Evolutionary conservation across 305 asterid species (phyloP), one percentile per base, ranked within the genome.

Genomic region (Stenogyne calaminthoides): DNA sequence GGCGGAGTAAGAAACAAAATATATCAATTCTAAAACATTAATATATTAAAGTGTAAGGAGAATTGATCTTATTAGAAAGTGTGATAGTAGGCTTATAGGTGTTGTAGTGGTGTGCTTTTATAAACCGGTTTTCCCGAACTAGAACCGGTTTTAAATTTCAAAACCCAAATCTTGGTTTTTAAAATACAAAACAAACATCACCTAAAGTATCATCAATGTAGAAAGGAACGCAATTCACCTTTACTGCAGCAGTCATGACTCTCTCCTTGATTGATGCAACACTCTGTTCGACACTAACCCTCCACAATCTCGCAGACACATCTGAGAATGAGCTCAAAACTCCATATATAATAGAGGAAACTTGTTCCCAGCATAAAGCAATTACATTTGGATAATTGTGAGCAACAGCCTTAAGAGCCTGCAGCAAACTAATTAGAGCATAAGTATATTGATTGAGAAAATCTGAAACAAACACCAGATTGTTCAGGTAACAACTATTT

Each of bases 321-420:
- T 84, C 97, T 5, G 78, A 70, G 73, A 81, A 79, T 72, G 73
- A 75, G 60, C 83, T 88, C 74, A 94, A 72, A 77, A 85, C 76
- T 72, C 80, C 77, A 67, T 72, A 80, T 68, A 82, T 80, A 62
- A 81, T 72, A 64, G 91, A 81, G 25, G 98, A 91, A 58, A 88
- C 68, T 76, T 82, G 85, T 73, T 86, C 88, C 98, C 97, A 94
- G 79, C 92, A 88, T 68, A 86, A 69, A 78, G 85, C 80, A 77
- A 86, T 80, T 78, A 82, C 86, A 70, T 83, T 85, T 62, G 97
- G 98, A 80, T 91, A 92, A 85, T 88, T 94, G 83, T 94, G 98
- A n/a, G 97, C 93, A 83, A 91, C 78, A 79, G 95, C 88, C 86
- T 85, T 94, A 36, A 91, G 87, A 72, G 97, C 98, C 98, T 94